A percentile compares a stretch with the other conserved stretches of the same genome.
Conservation (phyloP, 148 eudicot species). For the Spergularia marina region DNA sequence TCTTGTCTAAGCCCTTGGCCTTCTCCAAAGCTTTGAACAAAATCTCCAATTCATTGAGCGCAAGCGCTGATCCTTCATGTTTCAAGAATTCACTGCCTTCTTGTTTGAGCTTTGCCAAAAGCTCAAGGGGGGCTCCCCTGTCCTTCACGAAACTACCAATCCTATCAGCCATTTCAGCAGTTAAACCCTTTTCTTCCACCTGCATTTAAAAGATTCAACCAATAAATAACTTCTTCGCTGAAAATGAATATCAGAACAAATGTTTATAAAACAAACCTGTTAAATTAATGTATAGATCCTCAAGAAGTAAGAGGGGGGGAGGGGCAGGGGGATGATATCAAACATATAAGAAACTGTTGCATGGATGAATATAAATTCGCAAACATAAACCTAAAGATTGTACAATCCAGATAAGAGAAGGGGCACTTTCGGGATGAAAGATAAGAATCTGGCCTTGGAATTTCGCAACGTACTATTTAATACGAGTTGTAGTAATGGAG, state of each 20-base stretch:
- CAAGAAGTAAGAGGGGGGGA: background rate
- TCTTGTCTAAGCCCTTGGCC: constrained; percentile 63
- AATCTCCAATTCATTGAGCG: constrained; percentile 76
- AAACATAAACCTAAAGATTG: background rate
- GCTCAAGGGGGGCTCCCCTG: constrained; percentile 72
- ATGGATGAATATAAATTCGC: background rate
- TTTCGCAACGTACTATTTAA: background rate
- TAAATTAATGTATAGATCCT: background rate
- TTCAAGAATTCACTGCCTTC: constrained; percentile 65
- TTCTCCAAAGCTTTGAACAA: constrained; percentile 70
- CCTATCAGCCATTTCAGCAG: constrained; percentile 63
- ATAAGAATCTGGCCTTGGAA: background rate
- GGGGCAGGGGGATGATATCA: too few species aligned
- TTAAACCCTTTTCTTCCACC: constrained; percentile 94
- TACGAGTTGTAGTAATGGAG: background rate
- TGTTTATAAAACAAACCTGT: background rate
- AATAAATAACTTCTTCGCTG: background rate
- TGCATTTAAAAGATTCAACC: constrained; percentile 28
- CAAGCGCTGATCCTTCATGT: constrained; percentile 54
- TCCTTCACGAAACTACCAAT: constrained; percentile 78
- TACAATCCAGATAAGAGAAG: background rate
- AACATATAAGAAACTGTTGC: too few species aligned
- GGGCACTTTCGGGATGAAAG: background rate
- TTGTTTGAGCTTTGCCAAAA: constrained; percentile 62
- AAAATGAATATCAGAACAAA: background rate